A percentile compares a stretch with the other conserved stretches of the same genome.
These are phyloP conservation scores for Phytophthora ohioensis DNA, from an alignment of 352 stramenopile species.

Conservation along the genomic window DNA sequence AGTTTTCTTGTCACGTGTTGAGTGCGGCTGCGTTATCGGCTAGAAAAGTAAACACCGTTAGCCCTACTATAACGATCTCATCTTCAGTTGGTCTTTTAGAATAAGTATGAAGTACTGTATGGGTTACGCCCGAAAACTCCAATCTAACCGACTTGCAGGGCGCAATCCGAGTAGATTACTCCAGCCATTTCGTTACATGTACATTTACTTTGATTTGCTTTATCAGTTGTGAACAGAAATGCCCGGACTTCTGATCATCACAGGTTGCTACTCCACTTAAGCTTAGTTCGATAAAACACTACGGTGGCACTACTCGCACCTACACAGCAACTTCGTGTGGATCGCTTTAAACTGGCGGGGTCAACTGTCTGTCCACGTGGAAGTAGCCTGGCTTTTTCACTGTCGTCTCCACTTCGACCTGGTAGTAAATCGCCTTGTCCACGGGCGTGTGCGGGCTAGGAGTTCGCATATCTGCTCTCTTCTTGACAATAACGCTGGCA, in stretches of 20 bases:
- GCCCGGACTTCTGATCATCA: slow-evolving; percentile 11
- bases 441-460: slow-evolving; percentile 24
- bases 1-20: too few species aligned
- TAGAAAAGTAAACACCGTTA: too few species aligned
- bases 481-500: slow-evolving; percentile 18
- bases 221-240: too few species aligned
- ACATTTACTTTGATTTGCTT: too few species aligned
- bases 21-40: too few species aligned
- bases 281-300: not conserved
- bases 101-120: too few species aligned
- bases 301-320: not conserved
- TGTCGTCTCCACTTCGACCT: slow-evolving; percentile 15
- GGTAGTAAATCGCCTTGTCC: slow-evolving; percentile 36
- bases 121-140: too few species aligned
- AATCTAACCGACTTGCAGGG: too few species aligned
- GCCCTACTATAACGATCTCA: too few species aligned
- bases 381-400: slow-evolving; percentile 19
- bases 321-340: not conserved
- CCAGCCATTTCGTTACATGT: too few species aligned
- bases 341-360: slow-evolving; percentile 6
- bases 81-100: too few species aligned
- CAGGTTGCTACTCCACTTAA: not conserved
- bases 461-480: slow-evolving; percentile 3
- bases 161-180: too few species aligned
- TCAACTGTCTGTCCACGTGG: slow-evolving; percentile 26